Conservation (phyloP, 805 yeast species). For the Cyberlindnera suaveolens region DNA sequence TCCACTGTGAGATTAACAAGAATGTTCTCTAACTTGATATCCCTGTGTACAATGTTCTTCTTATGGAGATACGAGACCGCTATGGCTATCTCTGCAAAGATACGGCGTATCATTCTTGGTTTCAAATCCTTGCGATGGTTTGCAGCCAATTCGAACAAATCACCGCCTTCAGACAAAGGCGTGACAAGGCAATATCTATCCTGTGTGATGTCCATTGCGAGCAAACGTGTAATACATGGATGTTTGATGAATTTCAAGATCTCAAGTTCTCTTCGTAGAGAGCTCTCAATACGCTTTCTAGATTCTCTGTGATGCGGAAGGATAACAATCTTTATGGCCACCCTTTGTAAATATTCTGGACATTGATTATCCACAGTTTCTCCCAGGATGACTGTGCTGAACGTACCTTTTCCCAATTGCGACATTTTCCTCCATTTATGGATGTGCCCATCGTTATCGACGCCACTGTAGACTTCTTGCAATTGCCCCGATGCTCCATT, state of each 20-base stretch:
- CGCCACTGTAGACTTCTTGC: conserved; percentile 9
- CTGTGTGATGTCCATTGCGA: conserved; percentile 36
- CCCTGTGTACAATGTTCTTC: conserved; percentile 75
- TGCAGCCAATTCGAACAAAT: conserved; percentile 60
- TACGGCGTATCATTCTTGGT: conserved; percentile 46
- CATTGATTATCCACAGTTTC: conserved; percentile 19
- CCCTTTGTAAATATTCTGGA: conserved; percentile 22
- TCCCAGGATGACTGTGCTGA: conserved; percentile 57
- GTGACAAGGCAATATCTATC: conserved; percentile 46
- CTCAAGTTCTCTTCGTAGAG: conserved; percentile 67
- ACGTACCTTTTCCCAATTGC: conserved; percentile 61
- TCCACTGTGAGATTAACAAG: conserved; percentile 39
- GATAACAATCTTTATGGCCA: conserved; percentile 68
- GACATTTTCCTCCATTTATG: conserved; percentile 29
- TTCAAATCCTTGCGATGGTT: conserved; percentile 35
- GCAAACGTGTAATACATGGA: conserved; percentile 61
- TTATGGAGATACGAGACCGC: conserved; percentile 72
- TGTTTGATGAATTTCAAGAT: conserved; percentile 53
- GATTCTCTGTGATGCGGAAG: conserved; percentile 35
- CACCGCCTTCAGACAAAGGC: conserved; percentile 83
- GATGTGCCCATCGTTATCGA: conserved; percentile 8
- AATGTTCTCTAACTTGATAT: conserved; percentile 83
- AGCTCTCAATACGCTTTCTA: conserved; percentile 49
- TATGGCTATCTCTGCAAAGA: conserved; percentile 62
- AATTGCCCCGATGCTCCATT: neutral